Conservation (phyloP, 495 filamentous ascomycete genomes). For the Hypoxylon subgilvum region DNA sequence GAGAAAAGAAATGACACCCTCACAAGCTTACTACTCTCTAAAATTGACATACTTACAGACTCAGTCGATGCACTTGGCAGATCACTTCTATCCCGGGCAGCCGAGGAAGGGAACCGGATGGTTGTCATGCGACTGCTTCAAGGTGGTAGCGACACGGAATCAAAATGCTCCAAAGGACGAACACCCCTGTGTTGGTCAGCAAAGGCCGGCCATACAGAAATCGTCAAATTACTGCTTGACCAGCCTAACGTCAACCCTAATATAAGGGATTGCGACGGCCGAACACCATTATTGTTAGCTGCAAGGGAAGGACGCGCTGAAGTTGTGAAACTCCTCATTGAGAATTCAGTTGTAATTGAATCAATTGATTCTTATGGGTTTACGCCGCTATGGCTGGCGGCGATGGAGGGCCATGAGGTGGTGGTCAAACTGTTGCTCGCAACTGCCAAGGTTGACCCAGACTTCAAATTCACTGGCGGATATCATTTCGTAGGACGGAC, state of each 20-base stretch:
- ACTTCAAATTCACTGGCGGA: background rate
- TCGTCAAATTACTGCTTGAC: background rate
- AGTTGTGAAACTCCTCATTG: background rate
- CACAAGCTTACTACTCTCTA: background rate
- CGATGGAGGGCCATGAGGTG: slow-evolving; percentile 1
- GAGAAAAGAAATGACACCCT: background rate
- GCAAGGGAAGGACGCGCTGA: background rate
- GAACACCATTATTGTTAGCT: background rate
- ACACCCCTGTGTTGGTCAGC: background rate
- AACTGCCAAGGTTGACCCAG: background rate
- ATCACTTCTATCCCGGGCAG: background rate
- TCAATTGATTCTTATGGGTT: background rate
- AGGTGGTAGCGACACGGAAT: background rate
- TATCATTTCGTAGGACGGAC: too few relatives aligned
- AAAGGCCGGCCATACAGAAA: background rate
- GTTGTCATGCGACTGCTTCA: background rate
- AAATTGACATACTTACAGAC: background rate
- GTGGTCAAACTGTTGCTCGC: slow-evolving; percentile 11
- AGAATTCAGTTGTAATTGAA: background rate
- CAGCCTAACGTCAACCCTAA: slow-evolving; percentile 13
- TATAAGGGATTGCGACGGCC: background rate
- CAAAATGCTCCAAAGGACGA: background rate
- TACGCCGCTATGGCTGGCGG: slow-evolving; percentile 19
- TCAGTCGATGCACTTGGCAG: background rate
- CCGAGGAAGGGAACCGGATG: background rate